These are phyloP conservation scores for Neofusicoccum umdonicola DNA, from an alignment of 2,329 filamentous ascomycete species.

Conservation along the genomic window DNA sequence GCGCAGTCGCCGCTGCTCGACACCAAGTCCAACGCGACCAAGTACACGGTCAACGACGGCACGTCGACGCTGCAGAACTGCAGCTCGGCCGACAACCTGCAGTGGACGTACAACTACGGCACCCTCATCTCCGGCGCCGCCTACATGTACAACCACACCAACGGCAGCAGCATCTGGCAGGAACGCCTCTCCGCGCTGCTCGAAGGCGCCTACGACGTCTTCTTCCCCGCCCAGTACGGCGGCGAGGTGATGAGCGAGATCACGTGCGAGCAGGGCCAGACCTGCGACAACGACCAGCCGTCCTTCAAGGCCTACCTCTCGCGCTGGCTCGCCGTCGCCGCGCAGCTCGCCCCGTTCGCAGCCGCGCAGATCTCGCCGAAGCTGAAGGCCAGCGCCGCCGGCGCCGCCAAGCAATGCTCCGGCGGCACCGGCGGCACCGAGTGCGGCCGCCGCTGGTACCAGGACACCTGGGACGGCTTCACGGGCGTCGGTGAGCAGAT, in stretches of 20 bases:
- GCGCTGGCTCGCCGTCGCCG: constrained; percentile 53
- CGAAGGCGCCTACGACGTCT: constrained; percentile 33
- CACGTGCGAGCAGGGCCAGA: constrained; percentile 40
- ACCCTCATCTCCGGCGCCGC: constrained; percentile 35
- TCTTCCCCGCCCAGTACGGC: constrained; percentile 37
- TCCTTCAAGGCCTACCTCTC: constrained; percentile 47
- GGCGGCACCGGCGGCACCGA: constrained; percentile 41
- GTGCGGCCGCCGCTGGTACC: constrained; percentile 46
- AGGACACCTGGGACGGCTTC: constrained; percentile 43
- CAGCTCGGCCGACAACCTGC: constrained; percentile 28
- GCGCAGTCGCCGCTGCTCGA: constrained; percentile 24
- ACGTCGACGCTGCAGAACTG: constrained; percentile 24
- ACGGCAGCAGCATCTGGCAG: constrained; percentile 34
- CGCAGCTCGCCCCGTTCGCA: constrained; percentile 59
- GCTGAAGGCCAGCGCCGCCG: constrained; percentile 53
- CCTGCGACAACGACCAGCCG: constrained; percentile 46
- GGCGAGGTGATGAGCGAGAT: constrained; percentile 42
- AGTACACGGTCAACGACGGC: constrained; percentile 31
- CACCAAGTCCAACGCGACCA: constrained; percentile 4
- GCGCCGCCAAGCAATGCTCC: constrained; percentile 54
- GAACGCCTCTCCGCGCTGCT: constrained; percentile 31
- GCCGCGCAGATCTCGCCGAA: constrained; percentile 50
- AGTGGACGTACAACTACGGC: constrained; percentile 40
- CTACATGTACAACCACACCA: constrained; percentile 40
- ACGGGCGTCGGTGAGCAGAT: constrained; percentile 58